Evolutionary conservation across 345 rosid genomes (phyloP).

Genomic region (Noccaea bulbosa): DNA sequence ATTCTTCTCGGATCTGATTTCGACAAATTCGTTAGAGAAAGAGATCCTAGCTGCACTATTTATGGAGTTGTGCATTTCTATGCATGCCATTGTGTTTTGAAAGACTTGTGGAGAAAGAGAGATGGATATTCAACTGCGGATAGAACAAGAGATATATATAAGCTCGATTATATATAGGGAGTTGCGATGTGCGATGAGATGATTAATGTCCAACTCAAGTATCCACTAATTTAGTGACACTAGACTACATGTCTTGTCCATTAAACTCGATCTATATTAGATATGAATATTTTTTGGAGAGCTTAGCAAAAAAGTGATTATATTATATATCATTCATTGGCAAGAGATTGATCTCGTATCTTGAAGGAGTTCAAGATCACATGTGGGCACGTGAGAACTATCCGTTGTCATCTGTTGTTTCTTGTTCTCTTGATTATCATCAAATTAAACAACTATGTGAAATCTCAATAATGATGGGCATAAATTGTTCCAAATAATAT

Average conservation of each 20-base stretch:
- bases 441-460: constrained; percentile 3
- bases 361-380: constrained; percentile 21
- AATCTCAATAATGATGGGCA: constrained; percentile 3
- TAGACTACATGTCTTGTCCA: background rate
- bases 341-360: constrained; percentile 36
- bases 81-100: constrained; percentile 56
- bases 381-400: constrained; percentile 37
- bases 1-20: constrained; percentile 60
- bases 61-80: constrained; percentile 66
- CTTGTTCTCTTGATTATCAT: constrained; percentile 16
- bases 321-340: constrained; percentile 3
- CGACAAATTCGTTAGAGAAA: constrained; percentile 78
- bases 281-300: constrained; percentile 11
- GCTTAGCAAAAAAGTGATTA: background rate
- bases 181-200: background rate
- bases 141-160: constrained; percentile 16
- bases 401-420: constrained; percentile 20
- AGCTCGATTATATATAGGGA: constrained; percentile 11
- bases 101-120: background rate
- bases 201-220: background rate
- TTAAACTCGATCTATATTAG: constrained; percentile 19
- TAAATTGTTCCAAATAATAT: constrained; percentile 3
- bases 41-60: constrained; percentile 66
- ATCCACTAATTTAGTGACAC: background rate
- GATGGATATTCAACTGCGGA: constrained; percentile 24